phyloP scores from a whole-genome alignment of 192 early-diverging fungal genomes.

The Coemansia sp. region DNA sequence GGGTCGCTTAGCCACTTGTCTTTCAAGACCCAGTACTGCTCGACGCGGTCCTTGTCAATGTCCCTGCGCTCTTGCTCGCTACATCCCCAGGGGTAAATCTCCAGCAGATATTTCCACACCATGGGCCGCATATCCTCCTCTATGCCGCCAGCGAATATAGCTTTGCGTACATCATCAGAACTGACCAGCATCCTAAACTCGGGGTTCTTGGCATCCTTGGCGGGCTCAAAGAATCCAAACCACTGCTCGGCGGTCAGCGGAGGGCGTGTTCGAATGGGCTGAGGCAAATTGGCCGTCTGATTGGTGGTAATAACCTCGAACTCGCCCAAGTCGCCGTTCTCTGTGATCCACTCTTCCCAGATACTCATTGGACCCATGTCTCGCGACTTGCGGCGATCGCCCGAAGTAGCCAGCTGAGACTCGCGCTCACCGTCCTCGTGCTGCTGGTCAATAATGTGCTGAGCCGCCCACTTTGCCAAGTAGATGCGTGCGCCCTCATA shows the following conservation, averaged over 20 bases:
- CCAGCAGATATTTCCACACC: conserved; percentile 88
- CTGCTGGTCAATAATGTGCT: conserved; percentile 53
- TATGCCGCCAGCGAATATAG: conserved; percentile 75
- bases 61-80: conserved; percentile 67
- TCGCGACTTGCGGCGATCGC: conserved; percentile 1
- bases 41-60: conserved; percentile 57
- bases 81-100: conserved; percentile 81
- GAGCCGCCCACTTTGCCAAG: conserved; percentile 76
- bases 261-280: conserved; percentile 45
- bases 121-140: conserved; percentile 74
- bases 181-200: conserved; percentile 51
- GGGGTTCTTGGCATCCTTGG: conserved; percentile 7
- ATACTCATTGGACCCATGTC: conserved; percentile 27
- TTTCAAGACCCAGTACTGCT: conserved; percentile 66
- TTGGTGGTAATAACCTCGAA: conserved; percentile 50
- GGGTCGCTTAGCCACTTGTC: conserved; percentile 63
- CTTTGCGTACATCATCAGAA: conserved; percentile 55
- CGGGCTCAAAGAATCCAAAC: conserved; percentile 66
- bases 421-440: conserved; percentile 52
- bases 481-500: conserved; percentile 77
- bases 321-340: conserved; percentile 38
- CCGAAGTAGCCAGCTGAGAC: conserved; percentile 13
- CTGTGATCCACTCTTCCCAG: conserved; percentile 55
- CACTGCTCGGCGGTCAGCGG: conserved; percentile 66
- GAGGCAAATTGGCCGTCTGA: conserved; percentile 31